These are phyloP conservation scores for Boletus bicolor DNA, from an alignment of 768 basidiomycete genomes.

Conservation along the genomic window DNA sequence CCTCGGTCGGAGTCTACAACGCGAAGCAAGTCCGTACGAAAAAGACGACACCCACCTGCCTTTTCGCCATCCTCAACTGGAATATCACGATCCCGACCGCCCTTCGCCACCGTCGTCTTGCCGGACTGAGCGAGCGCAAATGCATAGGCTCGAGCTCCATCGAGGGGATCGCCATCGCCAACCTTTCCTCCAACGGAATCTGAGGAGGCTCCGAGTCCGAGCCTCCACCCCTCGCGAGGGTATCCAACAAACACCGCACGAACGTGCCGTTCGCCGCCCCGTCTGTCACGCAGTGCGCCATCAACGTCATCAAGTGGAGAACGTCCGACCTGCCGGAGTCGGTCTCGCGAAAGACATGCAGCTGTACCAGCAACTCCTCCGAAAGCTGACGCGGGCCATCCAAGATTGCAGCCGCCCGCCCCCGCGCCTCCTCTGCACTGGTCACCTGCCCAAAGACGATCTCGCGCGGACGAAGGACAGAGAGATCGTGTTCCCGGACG, in stretches of 20 bases:
- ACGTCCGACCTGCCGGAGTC: slow-evolving; percentile 28
- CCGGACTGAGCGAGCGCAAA: slow-evolving; percentile 28
- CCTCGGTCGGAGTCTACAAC: neutral
- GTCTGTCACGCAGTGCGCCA: slow-evolving; percentile 52
- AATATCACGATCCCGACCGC: slow-evolving; percentile 41
- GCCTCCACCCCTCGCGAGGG: slow-evolving; percentile 23
- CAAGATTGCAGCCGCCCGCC: slow-evolving; percentile 28
- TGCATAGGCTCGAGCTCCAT: slow-evolving; percentile 36
- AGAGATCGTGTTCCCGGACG: slow-evolving; percentile 38
- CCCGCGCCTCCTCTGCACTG: slow-evolving; percentile 35
- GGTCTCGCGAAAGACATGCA: slow-evolving; percentile 40
- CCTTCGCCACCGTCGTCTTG: slow-evolving; percentile 43
- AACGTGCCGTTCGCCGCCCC: slow-evolving; percentile 43
- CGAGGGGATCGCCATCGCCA: slow-evolving; percentile 40
- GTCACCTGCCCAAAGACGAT: slow-evolving; percentile 34
- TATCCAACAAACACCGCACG: slow-evolving; percentile 44
- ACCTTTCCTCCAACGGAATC: slow-evolving; percentile 35
- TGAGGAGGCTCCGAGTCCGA: slow-evolving; percentile 1
- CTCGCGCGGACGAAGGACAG: slow-evolving; percentile 35
- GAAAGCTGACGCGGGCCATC: slow-evolving; percentile 40
- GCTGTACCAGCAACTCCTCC: slow-evolving; percentile 39
- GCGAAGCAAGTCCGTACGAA: neutral
- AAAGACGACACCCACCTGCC: slow-evolving; percentile 31
- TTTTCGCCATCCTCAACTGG: slow-evolving; percentile 30
- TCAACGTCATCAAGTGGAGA: slow-evolving; percentile 42